Percentiles rank a stretch among this genome's conserved stretches.
Evolutionary conservation across 2,329 filamentous ascomycete genomes (phyloP).

Genomic region (Microdochium bolleyi): DNA sequence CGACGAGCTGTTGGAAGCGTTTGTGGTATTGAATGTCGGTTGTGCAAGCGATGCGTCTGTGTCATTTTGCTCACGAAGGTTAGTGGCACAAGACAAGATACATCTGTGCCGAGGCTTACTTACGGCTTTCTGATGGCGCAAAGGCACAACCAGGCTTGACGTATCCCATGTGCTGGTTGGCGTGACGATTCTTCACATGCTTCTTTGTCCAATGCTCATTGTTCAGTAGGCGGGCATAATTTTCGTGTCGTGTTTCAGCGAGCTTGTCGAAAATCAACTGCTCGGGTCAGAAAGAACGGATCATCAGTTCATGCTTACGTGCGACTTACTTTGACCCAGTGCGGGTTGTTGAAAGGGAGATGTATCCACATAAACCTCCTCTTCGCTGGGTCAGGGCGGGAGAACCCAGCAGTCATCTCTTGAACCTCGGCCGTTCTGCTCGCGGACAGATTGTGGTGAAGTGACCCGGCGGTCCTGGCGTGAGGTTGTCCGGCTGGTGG

Average conservation of each 20-base stretch:
- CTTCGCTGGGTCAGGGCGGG: constrained; percentile 24
- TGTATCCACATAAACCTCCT: constrained; percentile 52
- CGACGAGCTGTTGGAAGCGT: constrained; percentile 11
- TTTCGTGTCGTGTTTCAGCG: constrained; percentile 33
- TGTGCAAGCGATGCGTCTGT: neutral
- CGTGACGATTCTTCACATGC: constrained; percentile 38
- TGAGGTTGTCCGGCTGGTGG: neutral
- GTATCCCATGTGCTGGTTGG: constrained; percentile 41
- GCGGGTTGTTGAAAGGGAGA: constrained; percentile 47
- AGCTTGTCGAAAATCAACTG: constrained; percentile 30
- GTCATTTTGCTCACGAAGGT: neutral
- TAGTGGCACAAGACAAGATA: neutral
- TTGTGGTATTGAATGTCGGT: neutral
- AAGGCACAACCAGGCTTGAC: constrained; percentile 40
- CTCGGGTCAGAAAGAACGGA: constrained; percentile 13
- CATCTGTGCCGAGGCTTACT: constrained; percentile 4
- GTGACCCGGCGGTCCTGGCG: neutral
- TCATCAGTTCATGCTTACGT: constrained; percentile 8
- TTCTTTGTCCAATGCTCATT: constrained; percentile 40
- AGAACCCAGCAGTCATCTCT: constrained; percentile 29
- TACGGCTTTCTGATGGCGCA: constrained; percentile 26
- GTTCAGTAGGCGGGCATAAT: constrained; percentile 30
- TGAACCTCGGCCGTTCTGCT: constrained; percentile 13
- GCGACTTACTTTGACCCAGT: constrained; percentile 44
- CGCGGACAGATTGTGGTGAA: neutral